Conservation (phyloP, 2,329 filamentous ascomycete genomes). For the Colletotrichum sp. region DNA sequence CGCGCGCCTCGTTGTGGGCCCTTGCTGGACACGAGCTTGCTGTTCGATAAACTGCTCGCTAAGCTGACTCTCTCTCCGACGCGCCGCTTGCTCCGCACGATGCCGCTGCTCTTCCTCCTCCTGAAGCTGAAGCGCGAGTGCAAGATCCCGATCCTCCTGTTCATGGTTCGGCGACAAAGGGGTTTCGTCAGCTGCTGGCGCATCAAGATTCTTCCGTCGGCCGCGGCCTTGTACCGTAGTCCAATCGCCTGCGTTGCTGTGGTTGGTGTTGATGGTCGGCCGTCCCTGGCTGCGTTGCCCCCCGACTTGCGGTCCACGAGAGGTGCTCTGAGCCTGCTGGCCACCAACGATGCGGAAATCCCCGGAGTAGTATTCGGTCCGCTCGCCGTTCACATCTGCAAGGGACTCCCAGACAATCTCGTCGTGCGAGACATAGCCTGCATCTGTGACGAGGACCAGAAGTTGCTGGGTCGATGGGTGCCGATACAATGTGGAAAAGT, state of each 20-base stretch:
- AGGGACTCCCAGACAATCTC: constrained; percentile 97
- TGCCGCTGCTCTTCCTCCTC: constrained; percentile 90
- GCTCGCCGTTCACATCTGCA: constrained; percentile 84
- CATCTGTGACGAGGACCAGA: constrained; percentile 88
- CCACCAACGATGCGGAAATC: constrained; percentile 88
- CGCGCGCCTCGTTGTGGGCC: constrained; percentile 27
- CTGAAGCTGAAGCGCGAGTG: constrained; percentile 88
- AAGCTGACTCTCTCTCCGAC: constrained; percentile 69
- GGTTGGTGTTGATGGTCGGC: background rate
- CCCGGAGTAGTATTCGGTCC: constrained; percentile 84
- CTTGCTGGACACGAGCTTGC: constrained; percentile 49
- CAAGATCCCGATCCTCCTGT: constrained; percentile 86
- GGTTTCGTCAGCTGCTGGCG: constrained; percentile 23
- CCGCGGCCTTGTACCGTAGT: constrained; percentile 52
- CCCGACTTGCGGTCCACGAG: background rate
- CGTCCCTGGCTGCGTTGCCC: background rate
- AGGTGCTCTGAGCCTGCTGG: constrained; percentile 27
- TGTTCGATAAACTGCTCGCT: constrained; percentile 75
- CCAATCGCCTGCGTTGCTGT: constrained; percentile 47
- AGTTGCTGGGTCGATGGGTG: constrained; percentile 80
- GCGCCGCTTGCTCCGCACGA: constrained; percentile 63
- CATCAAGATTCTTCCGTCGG: constrained; percentile 1
- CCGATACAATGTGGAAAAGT: constrained; percentile 93
- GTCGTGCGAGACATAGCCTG: constrained; percentile 84
- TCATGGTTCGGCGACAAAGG: constrained; percentile 52